Conservation (phyloP, 352 stramenopile species). For the Phytophthora quininea region DNA sequence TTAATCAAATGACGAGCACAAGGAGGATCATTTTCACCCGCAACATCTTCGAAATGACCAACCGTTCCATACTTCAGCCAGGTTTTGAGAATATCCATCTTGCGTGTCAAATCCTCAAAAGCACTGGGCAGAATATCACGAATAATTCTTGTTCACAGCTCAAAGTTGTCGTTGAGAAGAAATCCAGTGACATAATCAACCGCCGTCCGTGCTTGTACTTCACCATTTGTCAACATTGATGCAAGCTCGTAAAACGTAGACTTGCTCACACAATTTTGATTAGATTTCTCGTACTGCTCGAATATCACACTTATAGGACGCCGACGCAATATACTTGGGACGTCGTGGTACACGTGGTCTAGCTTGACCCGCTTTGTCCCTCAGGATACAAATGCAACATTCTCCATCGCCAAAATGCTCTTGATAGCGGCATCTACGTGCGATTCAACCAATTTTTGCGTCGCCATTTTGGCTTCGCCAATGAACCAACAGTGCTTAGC, state of each 20-base stretch:
- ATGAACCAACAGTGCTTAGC: not conserved
- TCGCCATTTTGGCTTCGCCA: not conserved
- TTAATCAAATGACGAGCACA: not conserved
- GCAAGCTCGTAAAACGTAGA: not conserved
- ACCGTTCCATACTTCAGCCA: constrained; percentile 5
- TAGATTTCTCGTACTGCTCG: constrained; percentile 1
- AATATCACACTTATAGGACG: constrained; percentile 10
- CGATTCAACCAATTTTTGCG: not conserved
- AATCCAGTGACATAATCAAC: constrained; percentile 14
- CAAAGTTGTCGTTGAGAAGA: constrained; percentile 12
- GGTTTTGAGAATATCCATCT: not conserved
- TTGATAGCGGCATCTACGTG: not conserved
- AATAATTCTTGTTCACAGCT: constrained; percentile 1
- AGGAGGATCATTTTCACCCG: not conserved
- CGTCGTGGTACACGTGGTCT: not conserved
- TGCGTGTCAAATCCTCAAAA: not conserved
- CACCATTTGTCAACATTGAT: constrained; percentile 10
- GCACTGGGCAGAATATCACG: constrained; percentile 3
- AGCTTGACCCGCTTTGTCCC: not conserved
- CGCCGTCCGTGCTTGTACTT: not conserved
- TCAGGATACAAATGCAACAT: not conserved
- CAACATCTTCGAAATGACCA: constrained; percentile 5
- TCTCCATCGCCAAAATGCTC: not conserved
- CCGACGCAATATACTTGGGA: constrained; percentile 1
- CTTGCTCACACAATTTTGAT: not conserved